Percentiles rank a stretch among this genome's conserved stretches.
Conservation (phyloP, 176 grass and related monocot genomes). For the Triticum urartu region DNA sequence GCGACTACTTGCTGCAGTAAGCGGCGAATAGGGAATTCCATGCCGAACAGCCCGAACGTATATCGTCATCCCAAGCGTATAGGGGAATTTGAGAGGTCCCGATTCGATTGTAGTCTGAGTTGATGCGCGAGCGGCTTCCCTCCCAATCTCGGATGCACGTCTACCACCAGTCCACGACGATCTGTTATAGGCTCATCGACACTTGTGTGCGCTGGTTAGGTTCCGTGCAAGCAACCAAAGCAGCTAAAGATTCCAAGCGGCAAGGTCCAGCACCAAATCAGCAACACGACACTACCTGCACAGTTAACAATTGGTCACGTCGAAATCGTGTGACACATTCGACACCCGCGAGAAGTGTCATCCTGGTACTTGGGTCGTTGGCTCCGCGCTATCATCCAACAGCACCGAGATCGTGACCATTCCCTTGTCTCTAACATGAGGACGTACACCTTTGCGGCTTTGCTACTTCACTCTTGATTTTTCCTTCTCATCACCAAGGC, state of each 20-base stretch:
- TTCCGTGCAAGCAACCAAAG: slow-evolving; percentile 20
- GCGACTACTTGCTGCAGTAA: no score
- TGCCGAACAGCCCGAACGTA: no score
- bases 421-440: neutral
- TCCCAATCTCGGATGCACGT: neutral
- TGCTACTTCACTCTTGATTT: neutral
- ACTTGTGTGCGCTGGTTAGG: neutral
- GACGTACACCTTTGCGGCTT: slow-evolving; percentile 4
- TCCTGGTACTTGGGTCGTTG: neutral
- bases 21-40: no score
- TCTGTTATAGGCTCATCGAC: neutral
- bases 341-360: neutral
- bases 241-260: neutral
- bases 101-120: neutral
- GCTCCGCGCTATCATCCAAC: neutral
- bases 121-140: neutral
- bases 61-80: no score
- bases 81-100: no score
- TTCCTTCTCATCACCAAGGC: neutral
- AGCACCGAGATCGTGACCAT: neutral
- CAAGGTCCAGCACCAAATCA: neutral
- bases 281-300: neutral
- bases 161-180: no score
- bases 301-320: neutral
- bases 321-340: neutral